Conservation (phyloP, 495 filamentous ascomycete genomes). For the Penicillium desertorum region DNA sequence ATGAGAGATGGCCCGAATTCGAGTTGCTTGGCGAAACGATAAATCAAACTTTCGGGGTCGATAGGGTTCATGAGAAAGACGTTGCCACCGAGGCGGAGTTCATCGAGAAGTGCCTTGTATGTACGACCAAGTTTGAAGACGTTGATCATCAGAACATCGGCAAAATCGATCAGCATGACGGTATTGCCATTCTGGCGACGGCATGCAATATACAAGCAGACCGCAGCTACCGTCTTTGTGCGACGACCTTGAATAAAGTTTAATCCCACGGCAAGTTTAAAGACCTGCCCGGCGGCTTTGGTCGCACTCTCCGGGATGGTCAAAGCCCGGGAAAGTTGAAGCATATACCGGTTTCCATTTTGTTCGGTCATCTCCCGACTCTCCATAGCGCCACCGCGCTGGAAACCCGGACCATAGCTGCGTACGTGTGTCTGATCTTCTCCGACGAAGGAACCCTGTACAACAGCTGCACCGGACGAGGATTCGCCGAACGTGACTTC, state of each 20-base stretch:
- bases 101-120: constrained; percentile 73
- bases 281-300: constrained; percentile 66
- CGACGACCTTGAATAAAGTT: constrained; percentile 90
- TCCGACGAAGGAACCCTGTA: constrained; percentile 83
- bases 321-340: constrained; percentile 48
- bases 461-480: constrained; percentile 78
- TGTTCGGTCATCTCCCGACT: constrained; percentile 70
- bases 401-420: constrained; percentile 57
- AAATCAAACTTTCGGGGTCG: constrained; percentile 81
- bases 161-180: constrained; percentile 90
- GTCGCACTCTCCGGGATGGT: constrained; percentile 58
- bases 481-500: constrained; percentile 89
- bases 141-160: constrained; percentile 78
- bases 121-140: constrained; percentile 86
- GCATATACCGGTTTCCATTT: constrained; percentile 57
- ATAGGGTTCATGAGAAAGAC: constrained; percentile 57
- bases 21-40: constrained; percentile 81
- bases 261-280: constrained; percentile 67
- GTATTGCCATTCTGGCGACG: constrained; percentile 62
- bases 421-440: constrained; percentile 72
- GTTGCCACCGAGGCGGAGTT: constrained; percentile 55
- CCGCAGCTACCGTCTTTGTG: constrained; percentile 78
- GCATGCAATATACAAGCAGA: constrained; percentile 85
- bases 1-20: constrained; percentile 79
- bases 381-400: constrained; percentile 56